Conservation (phyloP, 2,329 filamentous ascomycete species). For the Neofusicoccum laricinum region DNA sequence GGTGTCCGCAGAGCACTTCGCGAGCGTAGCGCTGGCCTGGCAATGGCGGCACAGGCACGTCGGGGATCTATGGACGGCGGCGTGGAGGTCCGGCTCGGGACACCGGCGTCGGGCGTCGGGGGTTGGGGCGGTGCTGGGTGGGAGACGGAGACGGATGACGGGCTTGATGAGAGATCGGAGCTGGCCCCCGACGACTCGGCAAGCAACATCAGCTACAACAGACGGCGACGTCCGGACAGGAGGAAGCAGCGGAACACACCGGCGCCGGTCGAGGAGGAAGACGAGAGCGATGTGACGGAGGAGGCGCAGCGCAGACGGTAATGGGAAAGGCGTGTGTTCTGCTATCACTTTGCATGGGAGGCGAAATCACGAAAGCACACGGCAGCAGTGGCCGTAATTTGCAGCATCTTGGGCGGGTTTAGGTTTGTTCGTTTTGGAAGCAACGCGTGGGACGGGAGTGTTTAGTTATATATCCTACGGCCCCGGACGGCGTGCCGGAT, state of each 20-base stretch:
- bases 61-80: constrained; percentile 45
- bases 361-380: background rate
- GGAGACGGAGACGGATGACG: constrained; percentile 30
- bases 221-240: constrained; percentile 65
- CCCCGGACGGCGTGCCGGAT: background rate
- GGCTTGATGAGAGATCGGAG: constrained; percentile 43
- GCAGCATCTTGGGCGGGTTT: background rate
- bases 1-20: constrained; percentile 73
- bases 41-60: constrained; percentile 59
- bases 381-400: background rate
- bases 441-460: background rate
- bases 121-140: constrained; percentile 23
- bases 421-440: background rate
- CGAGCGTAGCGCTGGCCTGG: constrained; percentile 76
- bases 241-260: constrained; percentile 68
- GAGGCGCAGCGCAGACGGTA: constrained; percentile 2
- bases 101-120: constrained; percentile 48
- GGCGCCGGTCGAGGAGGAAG: constrained; percentile 68
- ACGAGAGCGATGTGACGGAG: constrained; percentile 40
- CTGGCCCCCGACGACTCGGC: constrained; percentile 76
- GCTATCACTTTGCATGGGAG: background rate
- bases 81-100: constrained; percentile 45
- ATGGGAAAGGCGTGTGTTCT: background rate
- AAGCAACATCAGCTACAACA: constrained; percentile 73
- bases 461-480: constrained; percentile 14